phyloP scores from a whole-genome alignment of 2,329 filamentous ascomycete genomes.

The Alternaria sp. region DNA sequence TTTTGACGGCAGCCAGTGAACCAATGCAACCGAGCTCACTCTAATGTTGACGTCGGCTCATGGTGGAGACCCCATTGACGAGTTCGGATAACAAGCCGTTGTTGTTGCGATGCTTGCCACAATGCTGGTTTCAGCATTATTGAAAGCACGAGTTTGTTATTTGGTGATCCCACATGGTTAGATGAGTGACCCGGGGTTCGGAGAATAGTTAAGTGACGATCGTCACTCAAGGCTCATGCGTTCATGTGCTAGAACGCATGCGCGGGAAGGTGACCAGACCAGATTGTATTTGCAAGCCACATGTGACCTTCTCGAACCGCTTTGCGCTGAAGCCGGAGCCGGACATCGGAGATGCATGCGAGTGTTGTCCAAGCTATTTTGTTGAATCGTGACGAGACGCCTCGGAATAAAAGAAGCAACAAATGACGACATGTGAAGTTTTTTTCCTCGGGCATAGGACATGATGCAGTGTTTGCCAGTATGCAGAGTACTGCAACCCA shows the following conservation, averaged over 20 bases:
- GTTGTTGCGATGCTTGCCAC: slow-evolving; percentile 3
- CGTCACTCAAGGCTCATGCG: slow-evolving; percentile 9
- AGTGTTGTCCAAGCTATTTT: not conserved
- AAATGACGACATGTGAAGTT: not conserved
- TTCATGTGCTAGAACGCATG: slow-evolving; percentile 5
- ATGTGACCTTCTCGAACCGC: slow-evolving; percentile 11
- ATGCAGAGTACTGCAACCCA: not conserved
- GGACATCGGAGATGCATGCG: not conserved
- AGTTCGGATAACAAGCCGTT: slow-evolving; percentile 10
- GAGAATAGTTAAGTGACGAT: slow-evolving; percentile 21
- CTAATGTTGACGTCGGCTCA: slow-evolving; percentile 18
- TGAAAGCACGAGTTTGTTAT: slow-evolving; percentile 6
- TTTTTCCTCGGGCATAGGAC: not conserved
- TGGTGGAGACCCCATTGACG: slow-evolving; percentile 7
- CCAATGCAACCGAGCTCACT: slow-evolving; percentile 16
- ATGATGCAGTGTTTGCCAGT: not conserved
- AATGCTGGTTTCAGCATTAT: slow-evolving; percentile 19
- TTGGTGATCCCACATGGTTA: slow-evolving; percentile 8
- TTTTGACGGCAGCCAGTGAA: slow-evolving; percentile 19
- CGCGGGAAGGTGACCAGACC: slow-evolving; percentile 5
- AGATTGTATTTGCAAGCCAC: slow-evolving; percentile 9
- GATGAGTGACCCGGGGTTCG: slow-evolving; percentile 11
- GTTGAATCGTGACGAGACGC: not conserved
- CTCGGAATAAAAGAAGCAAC: not conserved
- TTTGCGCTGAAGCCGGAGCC: not conserved